phyloP scores from a whole-genome alignment of 805 yeast species.

The Pichia deserticola region DNA sequence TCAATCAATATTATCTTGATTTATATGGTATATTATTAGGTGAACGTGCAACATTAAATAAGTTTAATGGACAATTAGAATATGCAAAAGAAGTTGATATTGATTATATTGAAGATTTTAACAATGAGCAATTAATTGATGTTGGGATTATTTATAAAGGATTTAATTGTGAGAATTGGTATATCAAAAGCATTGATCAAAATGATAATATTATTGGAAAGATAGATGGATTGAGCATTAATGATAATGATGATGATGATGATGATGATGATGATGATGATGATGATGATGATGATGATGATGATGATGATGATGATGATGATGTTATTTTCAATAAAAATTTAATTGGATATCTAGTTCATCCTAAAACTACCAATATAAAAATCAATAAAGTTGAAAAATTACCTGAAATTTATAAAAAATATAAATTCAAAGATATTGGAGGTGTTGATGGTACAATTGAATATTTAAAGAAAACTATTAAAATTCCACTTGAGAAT shows the following conservation, averaged over 20 bases:
- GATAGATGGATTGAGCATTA: constrained; percentile 19
- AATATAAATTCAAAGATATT: constrained; percentile 33
- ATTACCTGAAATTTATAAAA: constrained; percentile 38
- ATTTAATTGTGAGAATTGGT: constrained; percentile 11
- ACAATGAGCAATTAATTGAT: constrained; percentile 35
- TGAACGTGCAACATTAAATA: constrained; percentile 35
- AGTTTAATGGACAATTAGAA: constrained; percentile 42
- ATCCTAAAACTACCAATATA: constrained; percentile 29
- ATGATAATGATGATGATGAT: neutral
- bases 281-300: neutral
- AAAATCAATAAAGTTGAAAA: constrained; percentile 21
- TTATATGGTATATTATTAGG: constrained; percentile 23
- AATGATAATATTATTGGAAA: constrained; percentile 20
- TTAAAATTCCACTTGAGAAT: constrained; percentile 72
- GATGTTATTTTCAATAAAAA: neutral
- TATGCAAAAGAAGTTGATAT: constrained; percentile 20
- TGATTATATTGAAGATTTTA: neutral
- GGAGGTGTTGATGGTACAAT: constrained; percentile 77
- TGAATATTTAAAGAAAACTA: constrained; percentile 50
- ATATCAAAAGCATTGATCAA: constrained; percentile 4
- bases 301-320: neutral
- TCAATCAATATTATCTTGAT: constrained; percentile 17
- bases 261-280: neutral
- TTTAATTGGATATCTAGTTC: constrained; percentile 23
- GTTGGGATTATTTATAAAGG: constrained; percentile 60